Evolutionary conservation across 2,329 filamentous ascomycete genomes (phyloP).

Genomic region (Aspergillus tanneri): DNA sequence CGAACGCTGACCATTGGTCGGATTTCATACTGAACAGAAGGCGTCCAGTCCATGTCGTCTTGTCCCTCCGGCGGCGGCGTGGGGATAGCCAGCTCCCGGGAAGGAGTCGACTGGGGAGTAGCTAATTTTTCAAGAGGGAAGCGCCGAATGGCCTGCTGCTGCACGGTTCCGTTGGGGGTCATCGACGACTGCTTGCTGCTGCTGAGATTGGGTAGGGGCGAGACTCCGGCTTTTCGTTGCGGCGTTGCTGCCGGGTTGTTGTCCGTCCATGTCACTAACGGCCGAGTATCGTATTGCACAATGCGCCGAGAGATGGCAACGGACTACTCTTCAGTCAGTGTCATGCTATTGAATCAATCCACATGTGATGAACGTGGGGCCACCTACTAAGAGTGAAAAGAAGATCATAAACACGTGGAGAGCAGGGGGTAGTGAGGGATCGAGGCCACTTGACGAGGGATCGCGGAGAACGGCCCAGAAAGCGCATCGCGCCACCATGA

Average conservation of each 20-base stretch:
- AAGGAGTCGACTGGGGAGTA: constrained; percentile 16
- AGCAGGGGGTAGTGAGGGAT: constrained; percentile 31
- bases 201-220: constrained; percentile 18
- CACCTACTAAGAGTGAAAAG: constrained; percentile 42
- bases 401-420: constrained; percentile 43
- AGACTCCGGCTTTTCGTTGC: constrained; percentile 20
- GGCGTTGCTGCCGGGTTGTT: constrained; percentile 32
- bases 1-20: constrained; percentile 33
- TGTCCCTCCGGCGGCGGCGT: constrained; percentile 40
- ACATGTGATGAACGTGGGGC: constrained; percentile 6
- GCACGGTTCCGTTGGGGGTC: constrained; percentile 16
- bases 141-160: constrained; percentile 21
- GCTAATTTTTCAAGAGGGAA: constrained; percentile 46
- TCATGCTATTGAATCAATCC: neutral
- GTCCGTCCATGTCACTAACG: constrained; percentile 45
- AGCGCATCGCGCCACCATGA: constrained; percentile 45
- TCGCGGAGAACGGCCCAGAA: constrained; percentile 47
- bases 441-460: constrained; percentile 34
- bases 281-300: constrained; percentile 42
- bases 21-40: constrained; percentile 41
- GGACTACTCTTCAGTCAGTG: constrained; percentile 33
- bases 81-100: constrained; percentile 29
- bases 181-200: constrained; percentile 15
- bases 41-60: constrained; percentile 53
- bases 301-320: constrained; percentile 38